Evolutionary conservation across 371 early-diverging fungal genomes (phyloP), one percentile per base, ranked within the genome.

Genomic region (Lichtheimia ramosa): DNA sequence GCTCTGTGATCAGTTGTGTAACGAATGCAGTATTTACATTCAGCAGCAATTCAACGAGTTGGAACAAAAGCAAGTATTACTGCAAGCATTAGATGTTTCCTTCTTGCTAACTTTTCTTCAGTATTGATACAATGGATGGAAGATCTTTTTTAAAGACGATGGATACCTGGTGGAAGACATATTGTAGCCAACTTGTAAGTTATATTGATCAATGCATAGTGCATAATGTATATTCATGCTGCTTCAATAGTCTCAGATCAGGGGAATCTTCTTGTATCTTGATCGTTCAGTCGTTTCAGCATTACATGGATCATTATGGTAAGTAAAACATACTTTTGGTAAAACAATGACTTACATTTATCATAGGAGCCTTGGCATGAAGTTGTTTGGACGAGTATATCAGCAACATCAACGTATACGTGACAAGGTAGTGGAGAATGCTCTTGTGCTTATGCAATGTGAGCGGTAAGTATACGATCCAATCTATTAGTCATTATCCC

Each of bases 271-370:
- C 64, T 75, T 96, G 46, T 94, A 94, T 61, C 75, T 97, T 46
- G 97, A 97, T 75, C 91, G 97, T 25, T 93, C 94, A 0, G 93
- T 90, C 63, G 90, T 91, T 15, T 70, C 92, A 23, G 86, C 86
- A 14, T 82, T 85, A 15, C 65, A 86, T n/a, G 79, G 80, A 40
- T 88, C 91, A 13, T 66, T 96, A 50, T 95, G 95, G 83, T 74
- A 70, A 42, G 46, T 34, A 10, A 2, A 8, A 34, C 0, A 2
- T 0, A 10, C 10, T 10, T 34, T 34, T 34, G 5, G 34, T 34
- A 2, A 34, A 34, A 34, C 10, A 5, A 8, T 0, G 6, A 34
- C 10, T 10, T 8, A 34, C 34, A 8, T 10, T 2, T 34, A 34
- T 5, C 56, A n/a, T 43, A 79, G 80, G 92, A 90, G 91, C 25